These are phyloP conservation scores for Nemania sp. DNA, from an alignment of 2,329 filamentous ascomycete species.

Conservation along the genomic window DNA sequence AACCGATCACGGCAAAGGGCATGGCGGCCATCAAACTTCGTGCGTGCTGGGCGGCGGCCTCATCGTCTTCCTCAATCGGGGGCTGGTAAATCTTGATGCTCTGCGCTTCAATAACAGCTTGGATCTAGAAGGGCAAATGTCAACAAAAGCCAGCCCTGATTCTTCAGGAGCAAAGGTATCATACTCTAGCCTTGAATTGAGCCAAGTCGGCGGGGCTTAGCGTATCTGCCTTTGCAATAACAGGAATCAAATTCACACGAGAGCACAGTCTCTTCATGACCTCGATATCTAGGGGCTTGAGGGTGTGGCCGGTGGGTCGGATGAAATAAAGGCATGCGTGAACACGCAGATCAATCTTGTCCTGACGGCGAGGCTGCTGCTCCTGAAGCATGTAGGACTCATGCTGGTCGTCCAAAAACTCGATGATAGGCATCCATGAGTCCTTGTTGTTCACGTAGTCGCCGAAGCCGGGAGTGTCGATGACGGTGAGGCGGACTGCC, in stretches of 20 bases:
- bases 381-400: constrained; percentile 99
- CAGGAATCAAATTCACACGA: constrained; percentile 96
- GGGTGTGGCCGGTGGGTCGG: constrained; percentile 93
- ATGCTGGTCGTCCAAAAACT: constrained; percentile 99
- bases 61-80: constrained; percentile 96
- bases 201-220: constrained; percentile 88
- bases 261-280: constrained; percentile 99
- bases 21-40: constrained; percentile 94
- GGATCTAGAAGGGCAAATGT: constrained; percentile 63
- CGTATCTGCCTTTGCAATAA: constrained; percentile 98
- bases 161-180: constrained; percentile 37
- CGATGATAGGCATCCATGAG: constrained; percentile 99
- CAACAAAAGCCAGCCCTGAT: not conserved
- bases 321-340: constrained; percentile 99
- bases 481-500: constrained; percentile 93
- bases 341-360: constrained; percentile 99
- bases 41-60: constrained; percentile 92
- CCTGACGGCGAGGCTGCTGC: constrained; percentile 94
- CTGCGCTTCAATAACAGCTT: constrained; percentile 93
- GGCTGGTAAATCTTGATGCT: constrained; percentile 99
- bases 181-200: constrained; percentile 93
- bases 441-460: constrained; percentile 99
- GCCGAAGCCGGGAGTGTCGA: constrained; percentile 97
- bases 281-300: constrained; percentile 98
- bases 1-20: constrained; percentile 98